These are phyloP conservation scores for Hypsizygus marmoreus DNA, from an alignment of 768 basidiomycete genomes.

Conservation along the genomic window DNA sequence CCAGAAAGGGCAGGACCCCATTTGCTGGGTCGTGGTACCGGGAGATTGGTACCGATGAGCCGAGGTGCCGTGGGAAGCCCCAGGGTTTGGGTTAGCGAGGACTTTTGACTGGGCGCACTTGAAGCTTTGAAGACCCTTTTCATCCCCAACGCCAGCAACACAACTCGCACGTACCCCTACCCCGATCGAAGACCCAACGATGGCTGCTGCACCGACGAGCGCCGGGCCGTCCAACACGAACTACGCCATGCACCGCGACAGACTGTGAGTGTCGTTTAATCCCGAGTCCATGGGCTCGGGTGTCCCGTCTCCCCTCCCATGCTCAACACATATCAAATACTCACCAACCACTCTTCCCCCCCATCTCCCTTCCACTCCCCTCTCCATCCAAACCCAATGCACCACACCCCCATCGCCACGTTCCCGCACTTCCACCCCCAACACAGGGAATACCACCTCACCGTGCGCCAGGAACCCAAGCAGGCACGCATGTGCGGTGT, in stretches of 20 bases:
- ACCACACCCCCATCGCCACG: constrained; percentile 3
- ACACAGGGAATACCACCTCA: constrained; percentile 80
- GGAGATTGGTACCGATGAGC: not conserved
- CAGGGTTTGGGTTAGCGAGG: constrained; percentile 1
- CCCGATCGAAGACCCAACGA: not conserved
- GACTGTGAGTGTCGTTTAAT: constrained; percentile 36
- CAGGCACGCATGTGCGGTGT: constrained; percentile 91
- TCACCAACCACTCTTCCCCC: constrained; percentile 7
- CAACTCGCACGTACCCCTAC: not conserved
- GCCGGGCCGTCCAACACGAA: not conserved
- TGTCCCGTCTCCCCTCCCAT: constrained; percentile 12
- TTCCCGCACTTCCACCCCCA: constrained; percentile 5
- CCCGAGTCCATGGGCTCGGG: constrained; percentile 37
- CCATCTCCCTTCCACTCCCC: constrained; percentile 5
- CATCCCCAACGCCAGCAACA: not conserved
- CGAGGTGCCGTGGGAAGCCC: not conserved
- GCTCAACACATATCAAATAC: no score
- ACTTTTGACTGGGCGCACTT: constrained; percentile 2
- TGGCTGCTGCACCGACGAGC: constrained; percentile 1
- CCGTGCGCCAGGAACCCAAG: constrained; percentile 88
- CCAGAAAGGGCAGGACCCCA: no score
- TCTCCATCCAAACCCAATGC: constrained; percentile 9
- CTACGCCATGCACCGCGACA: constrained; percentile 33
- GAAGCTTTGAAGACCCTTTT: not conserved
- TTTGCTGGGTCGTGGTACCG: not conserved